A percentile compares a stretch with the other conserved stretches of the same genome.
Conservation (phyloP, 192 early-diverging fungal species). For the Rhizophagus clarus region DNA sequence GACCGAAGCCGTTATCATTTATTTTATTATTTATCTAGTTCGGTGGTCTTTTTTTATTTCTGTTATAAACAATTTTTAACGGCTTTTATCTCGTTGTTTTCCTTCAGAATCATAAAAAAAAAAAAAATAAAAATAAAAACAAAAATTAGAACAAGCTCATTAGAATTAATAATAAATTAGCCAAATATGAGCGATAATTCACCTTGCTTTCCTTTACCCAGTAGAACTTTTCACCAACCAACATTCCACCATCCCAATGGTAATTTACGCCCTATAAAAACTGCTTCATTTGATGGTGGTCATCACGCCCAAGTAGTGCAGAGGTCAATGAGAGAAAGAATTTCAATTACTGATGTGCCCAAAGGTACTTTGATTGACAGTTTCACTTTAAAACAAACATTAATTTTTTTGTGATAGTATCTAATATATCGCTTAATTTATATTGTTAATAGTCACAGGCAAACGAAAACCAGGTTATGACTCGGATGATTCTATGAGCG, state of each 20-base stretch:
- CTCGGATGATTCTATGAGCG: slow-evolving; percentile 22
- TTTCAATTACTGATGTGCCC: background rate
- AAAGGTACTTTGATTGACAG: background rate
- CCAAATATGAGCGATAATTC: slow-evolving; percentile 31
- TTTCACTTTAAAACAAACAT: background rate
- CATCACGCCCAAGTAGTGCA: background rate
- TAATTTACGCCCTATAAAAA: slow-evolving; percentile 6
- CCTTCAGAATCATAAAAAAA: background rate
- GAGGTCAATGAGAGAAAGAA: slow-evolving; percentile 12
- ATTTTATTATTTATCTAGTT: background rate
- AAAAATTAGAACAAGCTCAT: background rate
- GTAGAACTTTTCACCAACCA: background rate
- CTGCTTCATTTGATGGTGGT: background rate
- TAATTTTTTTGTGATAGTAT: background rate
- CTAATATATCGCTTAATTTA: background rate
- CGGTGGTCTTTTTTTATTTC: background rate
- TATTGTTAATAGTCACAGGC: background rate
- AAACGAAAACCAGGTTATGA: slow-evolving; percentile 24
- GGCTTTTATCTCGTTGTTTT: background rate
- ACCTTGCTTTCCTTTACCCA: slow-evolving; percentile 26
- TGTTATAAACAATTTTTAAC: background rate
- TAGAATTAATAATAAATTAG: background rate
- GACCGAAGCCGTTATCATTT: background rate
- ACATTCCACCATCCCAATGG: background rate
- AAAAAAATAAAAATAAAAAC: background rate